Conservation (phyloP, 306 rosid species). For the Hylodesmum podocarpum region DNA sequence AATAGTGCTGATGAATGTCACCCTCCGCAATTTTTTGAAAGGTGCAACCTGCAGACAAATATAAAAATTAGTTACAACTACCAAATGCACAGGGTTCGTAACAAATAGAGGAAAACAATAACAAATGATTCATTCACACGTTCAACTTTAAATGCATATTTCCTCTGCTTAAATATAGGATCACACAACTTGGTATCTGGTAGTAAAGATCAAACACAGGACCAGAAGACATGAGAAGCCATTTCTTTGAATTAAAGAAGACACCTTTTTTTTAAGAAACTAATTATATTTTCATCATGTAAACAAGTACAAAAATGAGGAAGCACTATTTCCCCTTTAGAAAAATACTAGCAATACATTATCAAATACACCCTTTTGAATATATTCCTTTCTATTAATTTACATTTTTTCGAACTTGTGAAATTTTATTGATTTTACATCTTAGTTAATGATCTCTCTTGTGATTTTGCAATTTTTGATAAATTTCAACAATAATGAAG, state of each 20-base stretch:
- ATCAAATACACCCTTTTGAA: no score
- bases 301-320: no score
- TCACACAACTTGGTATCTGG: not conserved
- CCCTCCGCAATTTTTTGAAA: conserved; percentile 67
- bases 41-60: conserved; percentile 64
- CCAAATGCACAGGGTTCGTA: not conserved
- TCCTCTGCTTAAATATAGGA: not conserved
- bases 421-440: no score
- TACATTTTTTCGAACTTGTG: no score
- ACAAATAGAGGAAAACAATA: no score
- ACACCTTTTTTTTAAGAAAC: not conserved
- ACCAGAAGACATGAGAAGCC: not conserved
- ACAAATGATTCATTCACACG: not conserved
- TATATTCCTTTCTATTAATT: no score
- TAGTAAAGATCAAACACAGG: not conserved
- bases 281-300: not conserved
- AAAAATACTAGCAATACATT: no score
- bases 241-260: not conserved
- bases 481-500: no score
- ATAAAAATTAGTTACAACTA: not conserved
- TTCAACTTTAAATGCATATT: not conserved
- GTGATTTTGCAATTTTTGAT: no score
- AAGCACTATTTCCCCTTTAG: no score
- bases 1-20: conserved; percentile 61
- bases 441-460: no score